Conservation (phyloP, 805 yeast species). For the Kluyveromyces wickerhamii region DNA sequence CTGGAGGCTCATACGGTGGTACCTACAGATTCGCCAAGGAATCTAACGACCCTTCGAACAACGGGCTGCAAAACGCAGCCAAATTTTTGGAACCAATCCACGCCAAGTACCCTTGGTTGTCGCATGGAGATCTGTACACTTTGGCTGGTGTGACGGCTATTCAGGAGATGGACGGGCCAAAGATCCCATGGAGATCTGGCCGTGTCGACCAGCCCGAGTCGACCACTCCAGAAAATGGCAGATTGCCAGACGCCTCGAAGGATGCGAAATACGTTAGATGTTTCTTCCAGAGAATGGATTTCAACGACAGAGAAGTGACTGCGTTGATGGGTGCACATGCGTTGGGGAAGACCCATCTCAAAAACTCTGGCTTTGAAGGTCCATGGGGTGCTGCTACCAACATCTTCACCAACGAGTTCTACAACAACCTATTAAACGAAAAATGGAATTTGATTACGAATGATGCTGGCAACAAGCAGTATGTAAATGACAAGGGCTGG, state of each 20-base stretch:
- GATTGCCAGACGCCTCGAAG: slow-evolving; percentile 65
- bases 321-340: slow-evolving; percentile 71
- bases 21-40: slow-evolving; percentile 51
- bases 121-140: slow-evolving; percentile 75
- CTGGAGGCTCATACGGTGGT: slow-evolving; percentile 69
- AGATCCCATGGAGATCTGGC: slow-evolving; percentile 77
- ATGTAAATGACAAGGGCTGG: slow-evolving; percentile 52
- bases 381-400: slow-evolving; percentile 86
- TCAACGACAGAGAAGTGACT: slow-evolving; percentile 64
- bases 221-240: slow-evolving; percentile 53
- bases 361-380: slow-evolving; percentile 72
- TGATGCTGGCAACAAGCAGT: slow-evolving; percentile 53
- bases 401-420: slow-evolving; percentile 67
- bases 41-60: slow-evolving; percentile 48
- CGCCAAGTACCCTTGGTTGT: slow-evolving; percentile 57
- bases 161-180: slow-evolving; percentile 74
- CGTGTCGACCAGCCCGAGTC: slow-evolving; percentile 50
- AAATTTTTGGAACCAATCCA: slow-evolving; percentile 47
- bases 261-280: slow-evolving; percentile 58
- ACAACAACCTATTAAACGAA: slow-evolving; percentile 45
- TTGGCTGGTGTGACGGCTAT: slow-evolving; percentile 72
- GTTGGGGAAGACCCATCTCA: slow-evolving; percentile 66
- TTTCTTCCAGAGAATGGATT: slow-evolving; percentile 58
- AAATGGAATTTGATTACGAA: slow-evolving; percentile 49
- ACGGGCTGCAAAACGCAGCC: slow-evolving; percentile 54